Evolutionary conservation across 768 basidiomycete species (phyloP).

Genomic region (Gymnopilus dilepis): DNA sequence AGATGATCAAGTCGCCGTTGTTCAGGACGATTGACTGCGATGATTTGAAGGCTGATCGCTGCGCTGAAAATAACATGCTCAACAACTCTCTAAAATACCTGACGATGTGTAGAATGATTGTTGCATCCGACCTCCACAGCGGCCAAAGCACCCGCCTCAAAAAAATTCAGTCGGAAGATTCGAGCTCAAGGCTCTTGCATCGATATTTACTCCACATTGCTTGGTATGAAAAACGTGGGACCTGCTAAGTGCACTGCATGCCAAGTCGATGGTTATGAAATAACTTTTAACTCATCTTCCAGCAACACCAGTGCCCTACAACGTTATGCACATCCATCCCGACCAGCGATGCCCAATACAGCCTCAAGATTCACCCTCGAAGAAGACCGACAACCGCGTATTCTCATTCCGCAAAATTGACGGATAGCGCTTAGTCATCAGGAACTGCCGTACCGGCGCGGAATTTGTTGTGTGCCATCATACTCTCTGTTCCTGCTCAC

Average conservation of each 20-base stretch:
- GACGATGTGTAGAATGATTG: too few species aligned
- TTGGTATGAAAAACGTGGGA: too few species aligned
- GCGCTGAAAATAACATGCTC: not conserved
- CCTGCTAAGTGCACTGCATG: not conserved
- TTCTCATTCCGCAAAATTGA: not conserved
- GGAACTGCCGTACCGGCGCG: not conserved
- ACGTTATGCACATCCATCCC: too few species aligned
- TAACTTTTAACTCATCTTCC: not conserved
- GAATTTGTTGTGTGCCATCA: conserved; percentile 2
- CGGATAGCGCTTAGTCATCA: conserved; percentile 2
- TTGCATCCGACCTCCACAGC: too few species aligned
- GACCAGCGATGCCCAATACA: too few species aligned
- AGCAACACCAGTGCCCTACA: not conserved
- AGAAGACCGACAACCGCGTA: not conserved
- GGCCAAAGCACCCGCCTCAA: too few species aligned
- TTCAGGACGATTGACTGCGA: not conserved
- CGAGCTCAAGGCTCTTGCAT: too few species aligned
- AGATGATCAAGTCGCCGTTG: not conserved
- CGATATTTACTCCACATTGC: too few species aligned
- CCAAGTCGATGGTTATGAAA: not conserved
- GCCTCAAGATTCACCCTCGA: too few species aligned
- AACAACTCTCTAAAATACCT: not conserved
- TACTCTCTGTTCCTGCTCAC: conserved; percentile 3
- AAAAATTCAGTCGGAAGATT: too few species aligned
- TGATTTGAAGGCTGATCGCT: not conserved